Evolutionary conservation across 1,139 yeast genomes (phyloP), one percentile per base, ranked within the genome.

Genomic region (Debaryomyces robertsiae): DNA sequence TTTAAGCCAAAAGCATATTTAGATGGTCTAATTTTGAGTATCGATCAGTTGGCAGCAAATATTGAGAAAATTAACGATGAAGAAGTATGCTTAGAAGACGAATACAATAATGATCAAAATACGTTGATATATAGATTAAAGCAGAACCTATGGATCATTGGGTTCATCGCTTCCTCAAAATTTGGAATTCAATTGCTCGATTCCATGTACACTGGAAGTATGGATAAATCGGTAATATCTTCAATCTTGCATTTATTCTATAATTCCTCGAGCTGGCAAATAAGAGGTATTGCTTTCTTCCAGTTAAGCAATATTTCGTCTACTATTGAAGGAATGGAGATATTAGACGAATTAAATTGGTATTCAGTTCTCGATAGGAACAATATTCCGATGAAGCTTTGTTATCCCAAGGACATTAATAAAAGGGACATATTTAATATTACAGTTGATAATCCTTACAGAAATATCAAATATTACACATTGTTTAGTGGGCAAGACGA

Each of bases 321-420:
- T 14, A 88, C 95, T 0, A 69, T 69, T 27, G 91, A 88, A 53
- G 98, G 98, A 0, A 73, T 82, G 25, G 97, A 90, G 53, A 79
- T 90, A n/a, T 65, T 91, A 40, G 96, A 88, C 55, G 96, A 89
- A 52, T 66, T 75, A 40, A 81, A 82, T 2, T 91, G 97, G 97
- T 68, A 69, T 19, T 77, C 85, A 14, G 80, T 80, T 17, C 59
- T 77, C 30, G 78, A 81, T 45, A 65, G 71, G 3, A 73, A 74
- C 52, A 74, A 77, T 11, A 61, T 65, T 6, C 82, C 90, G 1
- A 55, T 73, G 17, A 81, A 87, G 7, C 61, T 82, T 31, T 69
- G 82, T n/a, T 63, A 80, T 32, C 90, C 91, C 1, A 53, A 49
- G 22, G 49, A 47, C 4, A 42, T 52, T 5, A 33, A 49, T 9